Evolutionary conservation across 2,329 filamentous ascomycete species (phyloP), one percentile per base, ranked within the genome.

Genomic region (Amesomyces nigricolor): DNA sequence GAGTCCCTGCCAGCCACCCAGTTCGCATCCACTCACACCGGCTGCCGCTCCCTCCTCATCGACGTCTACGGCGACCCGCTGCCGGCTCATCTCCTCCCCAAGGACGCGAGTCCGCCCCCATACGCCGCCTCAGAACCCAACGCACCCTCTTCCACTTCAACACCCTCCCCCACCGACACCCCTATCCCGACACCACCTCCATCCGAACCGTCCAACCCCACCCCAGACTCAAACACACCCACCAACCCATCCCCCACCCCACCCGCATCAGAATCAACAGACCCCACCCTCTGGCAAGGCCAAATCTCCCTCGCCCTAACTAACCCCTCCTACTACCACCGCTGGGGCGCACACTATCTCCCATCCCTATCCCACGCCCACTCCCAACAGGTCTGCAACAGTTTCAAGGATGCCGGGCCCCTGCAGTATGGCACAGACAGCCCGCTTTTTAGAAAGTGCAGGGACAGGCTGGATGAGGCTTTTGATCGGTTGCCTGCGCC

Each of bases 391-490:
- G 68, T 78, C 9, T 83, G 81, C 70, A 83, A 82, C 64, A 78
- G 77, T 0, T 85, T 84, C 74, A 83, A 83, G 63, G 82, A 85
- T 57, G 70, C 76, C 0, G 82, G 82, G 0, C 79, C 81, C 4
- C 72, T 80, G 6, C 71, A 74, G 58, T 85, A 84, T 61, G 75
- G 80, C 14, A 62, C 62, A 0, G 64, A 73, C 1, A 81, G 77
- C 50, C 72, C 75, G 0, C 69, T 84, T 3, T 85, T 86, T 63
- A 64, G 67, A 13, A 60, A 66, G 5, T 83, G 77, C 62, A 71
- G 79, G 8, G 71, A 79, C 47, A 61, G 66, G 1, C 73, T 85
- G 0, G 76, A 82, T 54, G 61, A 61, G 0, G 74, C 74, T 0
- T 81, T 81, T 58, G 75, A 81, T 56, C 67, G 61, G 5, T 66